Conservation (phyloP, 2,329 filamentous ascomycete species). For the Didymella arachidicola region DNA sequence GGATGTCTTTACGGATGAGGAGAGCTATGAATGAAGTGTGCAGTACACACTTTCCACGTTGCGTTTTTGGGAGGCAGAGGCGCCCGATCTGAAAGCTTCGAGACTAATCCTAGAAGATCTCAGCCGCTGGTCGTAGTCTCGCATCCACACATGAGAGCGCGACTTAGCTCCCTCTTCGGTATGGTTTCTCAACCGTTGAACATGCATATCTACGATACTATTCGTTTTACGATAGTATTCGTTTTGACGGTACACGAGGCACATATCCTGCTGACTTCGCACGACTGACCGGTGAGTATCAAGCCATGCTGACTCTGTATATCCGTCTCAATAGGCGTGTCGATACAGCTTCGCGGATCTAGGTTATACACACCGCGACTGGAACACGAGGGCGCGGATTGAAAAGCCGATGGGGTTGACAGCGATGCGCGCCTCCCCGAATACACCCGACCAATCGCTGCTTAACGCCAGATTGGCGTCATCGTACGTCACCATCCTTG, state of each 20-base stretch:
- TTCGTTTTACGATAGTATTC: neutral
- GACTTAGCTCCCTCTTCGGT: no score
- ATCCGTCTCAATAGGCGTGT: no score
- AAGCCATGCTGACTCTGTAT: neutral
- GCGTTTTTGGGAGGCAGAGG: conserved; percentile 30
- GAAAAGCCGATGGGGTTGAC: neutral
- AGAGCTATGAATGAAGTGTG: conserved; percentile 10
- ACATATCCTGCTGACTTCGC: neutral
- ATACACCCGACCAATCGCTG: conserved; percentile 11
- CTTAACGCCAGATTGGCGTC: no score
- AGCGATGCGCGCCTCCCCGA: neutral
- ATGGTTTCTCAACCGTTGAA: neutral
- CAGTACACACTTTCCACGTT: conserved; percentile 21
- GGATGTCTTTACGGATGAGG: conserved; percentile 15
- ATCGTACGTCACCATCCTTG: conserved; percentile 1
- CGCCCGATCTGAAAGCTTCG: conserved; percentile 23
- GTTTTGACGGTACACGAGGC: neutral
- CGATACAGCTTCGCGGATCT: neutral
- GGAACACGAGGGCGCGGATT: no score
- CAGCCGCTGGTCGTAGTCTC: neutral
- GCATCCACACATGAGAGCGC: neutral
- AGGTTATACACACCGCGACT: neutral
- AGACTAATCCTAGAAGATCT: conserved; percentile 11
- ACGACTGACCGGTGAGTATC: neutral
- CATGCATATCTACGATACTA: neutral